Conservation (phyloP, 805 yeast genomes). For the Hanseniaspora jakobsenii region DNA sequence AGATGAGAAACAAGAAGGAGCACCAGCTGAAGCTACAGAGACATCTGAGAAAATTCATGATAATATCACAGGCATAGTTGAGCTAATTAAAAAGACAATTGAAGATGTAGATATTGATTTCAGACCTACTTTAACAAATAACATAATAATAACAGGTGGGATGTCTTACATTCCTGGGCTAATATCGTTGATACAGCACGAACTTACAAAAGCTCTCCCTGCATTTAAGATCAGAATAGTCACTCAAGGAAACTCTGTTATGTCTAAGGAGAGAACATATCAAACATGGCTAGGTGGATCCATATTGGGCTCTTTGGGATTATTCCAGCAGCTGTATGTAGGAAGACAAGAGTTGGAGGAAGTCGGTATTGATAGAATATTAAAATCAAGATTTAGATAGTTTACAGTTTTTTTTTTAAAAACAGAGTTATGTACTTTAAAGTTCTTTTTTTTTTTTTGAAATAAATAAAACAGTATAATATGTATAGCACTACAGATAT, state of each 20-base stretch:
- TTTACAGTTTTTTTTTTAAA: too few relatives aligned
- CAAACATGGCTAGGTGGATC: conserved; percentile 91
- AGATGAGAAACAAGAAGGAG: conserved; percentile 21
- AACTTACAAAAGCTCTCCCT: conserved; percentile 58
- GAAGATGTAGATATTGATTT: conserved; percentile 61
- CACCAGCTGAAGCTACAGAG: conserved; percentile 16
- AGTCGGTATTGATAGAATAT: conserved; percentile 69
- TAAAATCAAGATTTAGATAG: conserved; percentile 71
- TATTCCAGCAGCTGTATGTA: conserved; percentile 93
- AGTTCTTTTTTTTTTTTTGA: too few relatives aligned
- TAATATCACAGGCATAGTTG: conserved; percentile 41
- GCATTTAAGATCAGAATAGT: conserved; percentile 76
- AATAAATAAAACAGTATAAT: too few relatives aligned
- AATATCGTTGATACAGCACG: conserved; percentile 62
- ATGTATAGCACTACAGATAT: too few relatives aligned
- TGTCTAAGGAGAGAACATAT: conserved; percentile 52
- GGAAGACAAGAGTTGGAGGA: conserved; percentile 78
- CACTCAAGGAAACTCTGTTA: conserved; percentile 54
- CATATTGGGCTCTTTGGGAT: conserved; percentile 75
- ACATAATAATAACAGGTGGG: conserved; percentile 79
- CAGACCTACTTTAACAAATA: conserved; percentile 76
- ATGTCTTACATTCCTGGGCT: conserved; percentile 69
- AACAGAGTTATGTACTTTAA: too few relatives aligned
- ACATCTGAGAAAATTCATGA: conserved; percentile 8
- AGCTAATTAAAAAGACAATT: conserved; percentile 46